Base-by-base conservation (phyloP, 371 early-diverging fungal genomes). In the Mycotypha africana region DNA sequence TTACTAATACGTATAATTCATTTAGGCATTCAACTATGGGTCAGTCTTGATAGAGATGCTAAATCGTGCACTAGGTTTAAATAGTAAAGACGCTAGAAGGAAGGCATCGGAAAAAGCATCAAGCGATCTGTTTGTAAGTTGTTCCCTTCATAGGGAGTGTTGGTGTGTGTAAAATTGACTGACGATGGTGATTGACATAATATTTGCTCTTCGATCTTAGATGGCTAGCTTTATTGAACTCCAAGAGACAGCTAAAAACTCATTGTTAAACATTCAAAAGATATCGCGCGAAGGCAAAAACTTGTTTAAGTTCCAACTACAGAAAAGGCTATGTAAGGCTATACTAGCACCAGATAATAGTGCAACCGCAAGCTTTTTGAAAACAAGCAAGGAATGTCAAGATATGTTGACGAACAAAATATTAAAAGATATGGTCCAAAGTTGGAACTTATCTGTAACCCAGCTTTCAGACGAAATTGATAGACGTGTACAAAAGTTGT, bases 21-120 rank as follows among this genome's bases (percentile, higher is more conserved):
- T 44, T 24, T 43, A 74, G 70, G 47, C 59, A 17, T 63, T 65
- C 22, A 70, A 58, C 37, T 74, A 67, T 53, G 64, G 59, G 2
- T 42, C 62, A 3, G 51, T 74, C 1, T 40, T 74, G 10, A 47
- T 54, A 9, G 74, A 74, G 35, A 51, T 62, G 24, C 59, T 74
- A 26, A 53, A 55, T 16, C 60, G 68, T 17, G 24, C 60, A 6
- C 32, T 73, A 14, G 67, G 69, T 8, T 40, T 70, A 38, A 66
- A 54, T 10, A 68, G 58, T 34, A 68, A 68, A 26, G 69, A 72
- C 11, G 65, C 68, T 10, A 67, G 49, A 38, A 53, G 55, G 43
- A 74, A 68, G 37, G 68, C 64, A 8, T 31, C 58, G 2, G 68
- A 65, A 19, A 53, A 53, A 15, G 49, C 56, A 10, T 47, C 53